Evolutionary conservation across 1,284 basidiomycete genomes (phyloP), one percentile per base, ranked within the genome.

Genomic region (Cryptococcus sp.): DNA sequence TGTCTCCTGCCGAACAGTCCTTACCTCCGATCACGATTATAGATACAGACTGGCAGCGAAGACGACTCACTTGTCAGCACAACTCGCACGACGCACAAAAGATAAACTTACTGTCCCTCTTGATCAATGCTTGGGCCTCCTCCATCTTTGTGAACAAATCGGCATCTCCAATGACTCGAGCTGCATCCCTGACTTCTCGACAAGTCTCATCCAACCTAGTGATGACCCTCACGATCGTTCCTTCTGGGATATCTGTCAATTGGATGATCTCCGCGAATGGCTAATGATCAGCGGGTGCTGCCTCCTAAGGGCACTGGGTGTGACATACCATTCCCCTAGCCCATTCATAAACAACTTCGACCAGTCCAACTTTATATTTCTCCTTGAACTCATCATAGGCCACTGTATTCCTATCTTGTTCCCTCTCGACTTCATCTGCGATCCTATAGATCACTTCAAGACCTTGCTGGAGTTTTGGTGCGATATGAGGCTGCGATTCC

Each of bases 321-420:
- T 11, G 10, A 69, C 82, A 65, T 63, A 93, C 93, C 87, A 93
- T 96, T 50, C 96, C 96, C 69, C 87, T 88, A 0, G 96, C 93
- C 96, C 96, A 99, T 73, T 98, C 92, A 71, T 98, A 97, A 7
- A 98, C 94, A 0, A 97, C 93, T 67, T 96, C 90, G 11, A 91
- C 85, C 23, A 99, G 78, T 1, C 94, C 94, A 58, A 88, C 87
- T 73, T 93, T 94, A 59, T 91, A 82, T 56, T 76, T 77, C 45
- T 79, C 81, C 28, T 83, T 81, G 69, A 87, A 87, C 55, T 87
- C 88, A 62, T 88, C 87, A 25, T 82, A 84, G 37, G 83, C 78
- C 1, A 96, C 87, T 63, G 86, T 87, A 68, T 91, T 83, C 24
- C 76, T 72, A 59, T 89, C 83, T 69, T 98, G 92, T 18, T 89